Evolutionary conservation across 2,329 filamentous ascomycete species (phyloP), one percentile per base, ranked within the genome.

Genomic region (Neopestalotiopsis sp.): DNA sequence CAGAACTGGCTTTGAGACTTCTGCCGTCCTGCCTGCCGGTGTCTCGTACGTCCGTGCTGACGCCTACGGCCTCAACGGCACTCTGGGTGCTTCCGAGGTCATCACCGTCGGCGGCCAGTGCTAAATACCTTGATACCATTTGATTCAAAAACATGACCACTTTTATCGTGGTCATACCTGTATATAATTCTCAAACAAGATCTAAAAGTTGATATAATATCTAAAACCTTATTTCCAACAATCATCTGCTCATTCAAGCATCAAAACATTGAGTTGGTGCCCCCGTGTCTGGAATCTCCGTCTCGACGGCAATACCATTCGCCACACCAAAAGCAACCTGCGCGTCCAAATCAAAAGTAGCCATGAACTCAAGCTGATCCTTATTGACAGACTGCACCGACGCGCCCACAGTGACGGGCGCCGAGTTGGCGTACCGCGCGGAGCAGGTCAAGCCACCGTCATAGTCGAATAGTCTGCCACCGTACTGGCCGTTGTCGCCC

Each of bases 11-110:
- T 73, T 73, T 42, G 71, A 74, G 66, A 74, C 73, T 10, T 30
- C 67, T 28, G 67, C 69, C 24, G 68, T 42, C 10, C 49, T 73
- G 20, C 65, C 58, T 2, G 68, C 70, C 30, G 68, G 57, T 17
- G 40, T 7, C 20, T 24, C 58, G 7, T 67, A 70, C 3, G 49
- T 73, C 4, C 68, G 67, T 17, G 71, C 70, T 17, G 69, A 73
- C 24, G 70, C 71, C 5, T 59, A 63, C 14, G 69, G 70, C 0
- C n/a, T 57, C 10, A 66, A 66, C 32, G 34, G 42, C 13, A 57
- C 80, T 97, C 98, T 79, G 91, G 92, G 76, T 90, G 90, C 73
- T 86, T 95, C 77, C 95, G 97, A 82, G 92, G 97, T 81, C 89
- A 88, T 75, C 92, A 97, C 70, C 90, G 92, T 64, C 91, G 89